phyloP scores from a whole-genome alignment of 371 early-diverging fungal genomes.

The Smittium culicis region DNA sequence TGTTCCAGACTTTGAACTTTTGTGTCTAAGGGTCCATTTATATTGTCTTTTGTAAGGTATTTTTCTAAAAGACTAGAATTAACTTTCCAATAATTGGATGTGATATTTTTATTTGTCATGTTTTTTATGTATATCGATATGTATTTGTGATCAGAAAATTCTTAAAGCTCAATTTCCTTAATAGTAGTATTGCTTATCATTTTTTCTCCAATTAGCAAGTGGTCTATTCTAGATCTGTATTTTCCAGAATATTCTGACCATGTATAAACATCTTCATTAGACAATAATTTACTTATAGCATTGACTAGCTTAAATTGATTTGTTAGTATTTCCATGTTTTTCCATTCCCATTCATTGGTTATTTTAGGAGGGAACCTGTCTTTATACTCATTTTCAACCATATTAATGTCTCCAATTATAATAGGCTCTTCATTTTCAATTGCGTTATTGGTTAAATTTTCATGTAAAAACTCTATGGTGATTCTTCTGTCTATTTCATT shows the following conservation, averaged over 20 bases:
- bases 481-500: conserved; percentile 4
- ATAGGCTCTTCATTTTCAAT: neutral
- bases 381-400: conserved; percentile 1
- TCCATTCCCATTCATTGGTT: neutral
- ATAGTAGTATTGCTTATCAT: neutral
- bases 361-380: conserved; percentile 6
- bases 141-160: conserved; percentile 8
- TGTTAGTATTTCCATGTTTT: neutral
- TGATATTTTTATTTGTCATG: neutral
- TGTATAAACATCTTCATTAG: neutral
- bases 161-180: too few relatives aligned
- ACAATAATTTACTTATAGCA: neutral
- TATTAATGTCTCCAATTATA: conserved; percentile 5
- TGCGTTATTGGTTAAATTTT: neutral
- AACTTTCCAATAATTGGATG: neutral
- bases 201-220: neutral
- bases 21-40: neutral
- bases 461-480: conserved; percentile 1
- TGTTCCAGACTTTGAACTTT: neutral
- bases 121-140: neutral
- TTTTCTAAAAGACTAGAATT: neutral
- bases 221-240: conserved; percentile 3
- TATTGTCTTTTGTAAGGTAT: neutral
- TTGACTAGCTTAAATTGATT: neutral
- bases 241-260: neutral